phyloP scores from a whole-genome alignment of 1,284 basidiomycete genomes.

The Fistulinella staudtii region DNA sequence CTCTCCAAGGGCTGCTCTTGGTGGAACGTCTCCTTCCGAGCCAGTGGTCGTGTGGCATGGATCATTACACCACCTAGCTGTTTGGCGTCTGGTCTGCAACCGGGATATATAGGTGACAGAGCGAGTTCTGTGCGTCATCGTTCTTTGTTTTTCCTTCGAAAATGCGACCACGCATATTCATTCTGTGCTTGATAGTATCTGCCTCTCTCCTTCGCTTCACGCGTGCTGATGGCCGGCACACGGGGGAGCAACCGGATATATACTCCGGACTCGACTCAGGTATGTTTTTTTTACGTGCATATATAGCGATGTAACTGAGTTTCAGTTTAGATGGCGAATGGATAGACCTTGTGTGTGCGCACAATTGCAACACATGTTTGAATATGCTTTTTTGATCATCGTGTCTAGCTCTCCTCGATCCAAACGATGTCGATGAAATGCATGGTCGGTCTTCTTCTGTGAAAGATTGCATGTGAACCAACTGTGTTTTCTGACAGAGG shows the following conservation, averaged over 20 bases:
- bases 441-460: constrained; percentile 2
- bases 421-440: neutral
- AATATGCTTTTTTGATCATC: too few species aligned
- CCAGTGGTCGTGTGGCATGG: too few species aligned
- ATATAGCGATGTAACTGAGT: neutral
- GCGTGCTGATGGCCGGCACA: neutral
- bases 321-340: constrained; percentile 2
- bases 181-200: constrained; percentile 1
- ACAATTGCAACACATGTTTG: too few species aligned
- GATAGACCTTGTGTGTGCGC: constrained; percentile 3
- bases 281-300: too few species aligned
- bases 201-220: neutral
- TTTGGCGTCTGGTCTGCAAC: too few species aligned
- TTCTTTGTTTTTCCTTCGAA: neutral
- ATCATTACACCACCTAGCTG: too few species aligned
- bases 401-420: neutral
- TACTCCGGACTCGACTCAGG: too few species aligned
- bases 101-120: too few species aligned
- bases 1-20: too few species aligned
- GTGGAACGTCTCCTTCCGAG: too few species aligned
- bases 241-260: neutral
- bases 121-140: neutral
- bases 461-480: too few species aligned
- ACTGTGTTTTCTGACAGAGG: too few species aligned
- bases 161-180: constrained; percentile 3